Percentiles rank a stretch among this genome's conserved stretches.
Conservation (phyloP, 2,329 filamentous ascomycete species). For the Didymella glomerata region DNA sequence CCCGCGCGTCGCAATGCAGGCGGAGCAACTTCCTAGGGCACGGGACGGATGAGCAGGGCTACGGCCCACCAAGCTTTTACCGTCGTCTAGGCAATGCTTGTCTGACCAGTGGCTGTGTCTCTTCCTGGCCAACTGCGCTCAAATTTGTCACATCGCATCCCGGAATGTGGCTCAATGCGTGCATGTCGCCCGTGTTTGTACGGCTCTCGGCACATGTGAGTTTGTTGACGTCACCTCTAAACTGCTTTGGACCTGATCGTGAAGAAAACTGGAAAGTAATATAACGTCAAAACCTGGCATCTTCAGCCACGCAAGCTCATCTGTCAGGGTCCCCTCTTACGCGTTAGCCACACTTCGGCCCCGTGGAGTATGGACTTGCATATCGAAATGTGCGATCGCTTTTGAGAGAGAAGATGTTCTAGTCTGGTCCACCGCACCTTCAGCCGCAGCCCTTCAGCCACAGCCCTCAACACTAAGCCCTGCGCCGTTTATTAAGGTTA, state of each 20-base stretch:
- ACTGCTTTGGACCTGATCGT: neutral
- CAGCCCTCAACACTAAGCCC: neutral
- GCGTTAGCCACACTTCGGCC: neutral
- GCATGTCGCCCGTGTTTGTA: neutral
- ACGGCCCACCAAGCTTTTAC: slow-evolving; percentile 9
- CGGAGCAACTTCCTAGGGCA: neutral
- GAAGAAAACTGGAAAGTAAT: neutral
- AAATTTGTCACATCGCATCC: neutral
- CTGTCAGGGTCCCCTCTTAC: neutral
- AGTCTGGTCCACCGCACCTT: neutral
- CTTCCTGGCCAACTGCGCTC: neutral
- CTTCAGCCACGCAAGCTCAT: neutral
- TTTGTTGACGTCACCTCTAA: slow-evolving; percentile 7
- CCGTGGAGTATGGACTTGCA: neutral
- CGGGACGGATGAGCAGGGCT: neutral
- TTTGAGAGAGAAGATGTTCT: slow-evolving; percentile 1
- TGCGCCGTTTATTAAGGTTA: slow-evolving; percentile 8
- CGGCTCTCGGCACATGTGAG: slow-evolving; percentile 11
- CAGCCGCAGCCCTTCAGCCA: neutral
- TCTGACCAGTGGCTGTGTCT: slow-evolving; percentile 3
- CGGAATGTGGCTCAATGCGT: neutral
- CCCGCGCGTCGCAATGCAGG: slow-evolving; percentile 14
- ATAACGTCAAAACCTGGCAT: neutral
- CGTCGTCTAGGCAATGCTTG: slow-evolving; percentile 20
- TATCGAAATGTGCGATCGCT: neutral